Conservation (phyloP, 805 yeast genomes). For the Metschnikowia vanudenii region DNA sequence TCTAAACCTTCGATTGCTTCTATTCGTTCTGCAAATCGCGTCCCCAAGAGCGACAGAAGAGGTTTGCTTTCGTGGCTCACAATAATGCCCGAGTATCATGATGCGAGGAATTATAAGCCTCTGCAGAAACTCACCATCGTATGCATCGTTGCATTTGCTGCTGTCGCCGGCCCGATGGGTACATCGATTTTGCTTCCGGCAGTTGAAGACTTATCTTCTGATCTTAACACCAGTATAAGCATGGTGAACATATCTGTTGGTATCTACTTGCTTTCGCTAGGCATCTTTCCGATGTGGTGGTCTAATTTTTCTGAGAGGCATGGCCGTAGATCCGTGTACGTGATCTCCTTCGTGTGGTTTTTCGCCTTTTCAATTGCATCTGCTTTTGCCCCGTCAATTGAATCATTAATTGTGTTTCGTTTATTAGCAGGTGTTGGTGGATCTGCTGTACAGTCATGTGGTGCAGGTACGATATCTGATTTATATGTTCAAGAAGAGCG, state of each 20-base stretch:
- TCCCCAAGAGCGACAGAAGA: slow-evolving; percentile 42
- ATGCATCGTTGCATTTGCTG: slow-evolving; percentile 66
- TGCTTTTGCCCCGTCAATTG: slow-evolving; percentile 60
- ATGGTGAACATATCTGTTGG: slow-evolving; percentile 80
- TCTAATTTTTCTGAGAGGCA: slow-evolving; percentile 70
- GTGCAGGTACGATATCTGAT: slow-evolving; percentile 86
- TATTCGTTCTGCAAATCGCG: slow-evolving; percentile 5
- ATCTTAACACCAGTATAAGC: slow-evolving; percentile 54
- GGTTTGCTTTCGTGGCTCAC: slow-evolving; percentile 56
- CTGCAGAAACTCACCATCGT: slow-evolving; percentile 54
- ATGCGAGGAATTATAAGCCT: slow-evolving; percentile 63
- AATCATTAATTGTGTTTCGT: slow-evolving; percentile 64
- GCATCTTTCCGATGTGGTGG: slow-evolving; percentile 89
- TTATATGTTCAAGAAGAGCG: slow-evolving; percentile 63
- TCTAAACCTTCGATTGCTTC: slow-evolving; percentile 1
- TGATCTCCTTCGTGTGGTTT: slow-evolving; percentile 63
- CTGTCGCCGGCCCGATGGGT: slow-evolving; percentile 86
- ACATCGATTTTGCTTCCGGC: slow-evolving; percentile 83
- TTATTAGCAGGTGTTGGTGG: slow-evolving; percentile 80
- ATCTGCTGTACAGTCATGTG: slow-evolving; percentile 75
- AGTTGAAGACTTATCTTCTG: slow-evolving; percentile 53
- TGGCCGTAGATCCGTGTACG: slow-evolving; percentile 74
- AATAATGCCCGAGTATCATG: slow-evolving; percentile 66
- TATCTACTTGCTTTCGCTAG: slow-evolving; percentile 67
- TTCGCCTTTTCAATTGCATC: slow-evolving; percentile 70